Base-by-base conservation (phyloP, 108 stramenopile species). In the Craspedostauros australis region DNA sequence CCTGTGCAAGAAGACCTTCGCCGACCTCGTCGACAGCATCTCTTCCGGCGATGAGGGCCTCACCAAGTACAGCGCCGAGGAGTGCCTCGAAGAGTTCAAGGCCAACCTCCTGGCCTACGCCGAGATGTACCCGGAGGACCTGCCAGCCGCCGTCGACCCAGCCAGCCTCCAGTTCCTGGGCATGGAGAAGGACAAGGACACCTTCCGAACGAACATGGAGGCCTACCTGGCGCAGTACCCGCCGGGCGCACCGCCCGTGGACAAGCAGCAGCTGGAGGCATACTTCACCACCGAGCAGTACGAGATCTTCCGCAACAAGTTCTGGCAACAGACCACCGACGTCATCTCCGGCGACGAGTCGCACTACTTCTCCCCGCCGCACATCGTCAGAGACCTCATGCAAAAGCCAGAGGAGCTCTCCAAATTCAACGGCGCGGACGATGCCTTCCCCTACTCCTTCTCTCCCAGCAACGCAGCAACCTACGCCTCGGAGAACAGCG, bases 131-230 rank as follows among this genome's bases (percentile, higher is more conserved):
- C 89, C 89, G 50, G 71, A 74, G 30, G 80, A 76, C 39, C 62
- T 76, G 45, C 85, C 84, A 16, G 84, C 84, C 39, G 84, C 89
- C 0, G 89, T 91, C 5, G 60, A 62, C 19, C 34, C 76, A 7
- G 79, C 78, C 33, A 19, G 63, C 21, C 47, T 86, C 43, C 74
- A 83, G 36, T 91, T 91, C 42, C 44, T 72, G 8, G 80, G 80
- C n/a, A 82, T 84, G 73, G 85, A 86, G 50, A 86, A 85, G 63
- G 85, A 91, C 41, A 74, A 82, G 36, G 79, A 84, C 39, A 55
- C 71, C 33, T 91, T 82, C 46, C 64, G 68, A 27, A 59, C 49
- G 43, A 91, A 91, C 57, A 85, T 91, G 70, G 68, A 65, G 39
- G 66, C 89, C 21, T 91, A 91, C 60, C 57, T 91, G 20, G 49